These are phyloP conservation scores for Trametes versicolor DNA, from an alignment of 1,284 basidiomycete species.

Conservation along the genomic window DNA sequence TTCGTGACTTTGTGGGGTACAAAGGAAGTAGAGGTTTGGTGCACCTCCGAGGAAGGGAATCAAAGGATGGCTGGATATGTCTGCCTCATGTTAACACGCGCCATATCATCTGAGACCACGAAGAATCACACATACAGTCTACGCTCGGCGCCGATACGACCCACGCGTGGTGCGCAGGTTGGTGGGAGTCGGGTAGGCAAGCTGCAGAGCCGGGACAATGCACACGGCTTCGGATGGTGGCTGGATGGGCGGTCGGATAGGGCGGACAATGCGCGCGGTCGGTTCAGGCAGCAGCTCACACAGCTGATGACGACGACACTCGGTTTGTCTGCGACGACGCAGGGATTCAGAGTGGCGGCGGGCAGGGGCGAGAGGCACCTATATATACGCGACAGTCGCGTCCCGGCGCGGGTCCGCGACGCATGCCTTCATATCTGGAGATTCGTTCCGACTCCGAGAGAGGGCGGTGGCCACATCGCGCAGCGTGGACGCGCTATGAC, in stretches of 20 bases:
- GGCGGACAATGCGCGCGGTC: constrained; percentile 15
- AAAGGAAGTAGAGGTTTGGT: constrained; percentile 19
- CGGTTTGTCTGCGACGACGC: constrained; percentile 23
- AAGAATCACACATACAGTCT: constrained; percentile 21
- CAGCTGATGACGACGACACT: constrained; percentile 6
- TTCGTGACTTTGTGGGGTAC: constrained; percentile 17
- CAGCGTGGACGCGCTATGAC: constrained; percentile 34
- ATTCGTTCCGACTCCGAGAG: constrained; percentile 28
- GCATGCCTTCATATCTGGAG: constrained; percentile 29
- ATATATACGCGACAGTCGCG: constrained; percentile 29
- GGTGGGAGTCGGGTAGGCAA: constrained; percentile 2
- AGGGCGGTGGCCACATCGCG: constrained; percentile 28
- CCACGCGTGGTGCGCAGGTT: neutral
- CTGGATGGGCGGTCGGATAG: constrained; percentile 1
- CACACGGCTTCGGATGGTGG: constrained; percentile 6
- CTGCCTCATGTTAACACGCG: constrained; percentile 20
- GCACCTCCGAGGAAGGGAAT: constrained; percentile 22
- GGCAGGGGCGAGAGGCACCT: constrained; percentile 9
- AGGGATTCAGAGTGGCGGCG: constrained; percentile 21
- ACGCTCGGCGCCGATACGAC: constrained; percentile 14
- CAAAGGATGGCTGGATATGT: constrained; percentile 25
- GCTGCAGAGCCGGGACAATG: constrained; percentile 12
- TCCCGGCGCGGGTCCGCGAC: constrained; percentile 28
- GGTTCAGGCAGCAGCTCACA: constrained; percentile 13
- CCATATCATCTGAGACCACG: constrained; percentile 21